These are phyloP conservation scores for Cryphonectria japonica DNA, from an alignment of 2,329 filamentous ascomycete genomes.

Conservation along the genomic window DNA sequence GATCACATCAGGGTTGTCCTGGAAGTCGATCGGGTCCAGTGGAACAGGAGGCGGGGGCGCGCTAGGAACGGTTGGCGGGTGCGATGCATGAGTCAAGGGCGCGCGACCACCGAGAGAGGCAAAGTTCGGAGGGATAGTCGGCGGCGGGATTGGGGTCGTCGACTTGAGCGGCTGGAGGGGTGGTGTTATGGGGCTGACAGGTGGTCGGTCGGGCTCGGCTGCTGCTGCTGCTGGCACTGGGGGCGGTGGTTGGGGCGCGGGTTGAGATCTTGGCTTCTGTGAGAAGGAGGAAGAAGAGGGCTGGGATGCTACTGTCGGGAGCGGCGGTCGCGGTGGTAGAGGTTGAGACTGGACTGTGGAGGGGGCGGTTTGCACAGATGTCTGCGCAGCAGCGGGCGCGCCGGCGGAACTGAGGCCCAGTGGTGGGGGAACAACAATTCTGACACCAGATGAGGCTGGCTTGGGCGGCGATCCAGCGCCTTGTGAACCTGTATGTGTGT, in stretches of 20 bases:
- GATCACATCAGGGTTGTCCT: constrained; percentile 80
- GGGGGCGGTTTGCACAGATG: constrained; percentile 8
- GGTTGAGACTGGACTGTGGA: constrained; percentile 23
- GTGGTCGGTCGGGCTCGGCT: constrained; percentile 52
- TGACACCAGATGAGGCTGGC: constrained; percentile 13
- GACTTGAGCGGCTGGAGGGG: constrained; percentile 13
- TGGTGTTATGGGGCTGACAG: constrained; percentile 53
- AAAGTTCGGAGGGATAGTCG: constrained; percentile 33
- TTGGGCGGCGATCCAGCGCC: constrained; percentile 31
- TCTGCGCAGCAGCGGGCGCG: constrained; percentile 17
- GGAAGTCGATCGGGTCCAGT: constrained; percentile 59
- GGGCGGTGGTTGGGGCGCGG: constrained; percentile 17
- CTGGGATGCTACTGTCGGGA: not conserved
- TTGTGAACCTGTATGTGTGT: constrained; percentile 32
- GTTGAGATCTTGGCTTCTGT: constrained; percentile 11
- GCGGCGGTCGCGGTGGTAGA: constrained; percentile 14
- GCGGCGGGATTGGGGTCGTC: constrained; percentile 27
- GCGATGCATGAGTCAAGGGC: constrained; percentile 50
- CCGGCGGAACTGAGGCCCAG: constrained; percentile 34
- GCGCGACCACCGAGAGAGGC: constrained; percentile 38
- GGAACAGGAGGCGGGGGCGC: constrained; percentile 50
- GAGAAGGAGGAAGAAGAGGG: not conserved
- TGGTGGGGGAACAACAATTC: constrained; percentile 29
- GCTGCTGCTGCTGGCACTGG: constrained; percentile 35
- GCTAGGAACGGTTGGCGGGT: constrained; percentile 42